Conservation (phyloP, 83 land plant genomes). For the Thuja plicata region DNA sequence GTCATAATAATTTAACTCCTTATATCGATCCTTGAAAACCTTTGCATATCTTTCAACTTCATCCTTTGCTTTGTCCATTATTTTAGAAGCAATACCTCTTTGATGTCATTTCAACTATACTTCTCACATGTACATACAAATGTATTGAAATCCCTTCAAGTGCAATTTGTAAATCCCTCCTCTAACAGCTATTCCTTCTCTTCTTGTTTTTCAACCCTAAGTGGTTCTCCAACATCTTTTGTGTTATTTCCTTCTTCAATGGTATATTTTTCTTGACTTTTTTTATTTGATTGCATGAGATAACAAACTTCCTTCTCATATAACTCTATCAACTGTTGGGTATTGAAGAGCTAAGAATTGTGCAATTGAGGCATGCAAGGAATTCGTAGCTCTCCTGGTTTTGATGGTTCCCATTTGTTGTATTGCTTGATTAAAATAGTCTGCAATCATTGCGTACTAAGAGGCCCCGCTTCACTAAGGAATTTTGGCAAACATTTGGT, state of each 20-base stretch:
- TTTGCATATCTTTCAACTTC: conserved; percentile 95
- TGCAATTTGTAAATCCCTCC: conserved; percentile 97
- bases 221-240: conserved; percentile 83
- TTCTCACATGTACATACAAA: conserved; percentile 99
- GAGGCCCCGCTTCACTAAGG: no score
- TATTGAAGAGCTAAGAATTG: no score
- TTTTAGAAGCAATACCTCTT: conserved; percentile 87
- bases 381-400: no score
- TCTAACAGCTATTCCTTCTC: conserved; percentile 87
- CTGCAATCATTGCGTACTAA: no score
- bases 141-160: conserved; percentile 90
- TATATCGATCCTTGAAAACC: conserved; percentile 90
- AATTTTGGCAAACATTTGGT: no score
- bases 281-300: conserved; percentile 49
- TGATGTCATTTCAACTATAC: conserved; percentile 90
- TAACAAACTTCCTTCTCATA: no score
- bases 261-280: conserved; percentile 64
- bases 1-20: conserved; percentile 92
- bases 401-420: no score
- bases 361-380: no score
- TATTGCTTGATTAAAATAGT: no score
- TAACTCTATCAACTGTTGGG: no score
- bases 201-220: conserved; percentile 91
- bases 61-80: conserved; percentile 96
- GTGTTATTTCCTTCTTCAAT: conserved; percentile 64